A percentile compares a stretch with the other conserved stretches of the same genome.
Conservation (phyloP, 768 basidiomycete species). For the Epithele typhae region DNA sequence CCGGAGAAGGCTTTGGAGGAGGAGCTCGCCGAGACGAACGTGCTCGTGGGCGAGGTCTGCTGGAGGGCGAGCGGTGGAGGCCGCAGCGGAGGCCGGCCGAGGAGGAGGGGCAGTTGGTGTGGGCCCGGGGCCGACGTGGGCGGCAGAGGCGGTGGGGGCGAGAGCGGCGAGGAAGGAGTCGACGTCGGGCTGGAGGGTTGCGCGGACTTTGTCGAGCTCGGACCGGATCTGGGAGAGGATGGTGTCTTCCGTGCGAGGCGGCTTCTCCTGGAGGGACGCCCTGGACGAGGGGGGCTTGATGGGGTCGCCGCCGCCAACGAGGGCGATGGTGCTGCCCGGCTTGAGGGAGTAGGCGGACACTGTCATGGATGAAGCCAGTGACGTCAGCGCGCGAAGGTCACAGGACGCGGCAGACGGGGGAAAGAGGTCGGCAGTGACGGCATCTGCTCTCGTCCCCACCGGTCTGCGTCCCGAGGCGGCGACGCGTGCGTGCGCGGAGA, state of each 20-base stretch:
- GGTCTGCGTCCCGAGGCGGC: background rate
- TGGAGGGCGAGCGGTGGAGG: conserved; percentile 14
- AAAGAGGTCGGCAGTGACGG: conserved; percentile 12
- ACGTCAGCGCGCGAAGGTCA: conserved; percentile 11
- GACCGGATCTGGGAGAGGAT: conserved; percentile 50
- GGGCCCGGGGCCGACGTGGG: conserved; percentile 2
- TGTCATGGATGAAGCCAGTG: conserved; percentile 23
- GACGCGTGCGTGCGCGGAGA: background rate
- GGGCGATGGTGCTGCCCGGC: conserved; percentile 61
- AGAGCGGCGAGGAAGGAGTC: conserved; percentile 46
- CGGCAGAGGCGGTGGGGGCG: conserved; percentile 13
- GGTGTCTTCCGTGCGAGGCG: conserved; percentile 42
- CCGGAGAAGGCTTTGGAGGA: conserved; percentile 83
- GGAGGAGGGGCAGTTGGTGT: conserved; percentile 14
- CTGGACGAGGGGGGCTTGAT: conserved; percentile 23
- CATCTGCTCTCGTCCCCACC: conserved; percentile 3
- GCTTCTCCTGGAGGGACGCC: conserved; percentile 19
- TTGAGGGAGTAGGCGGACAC: conserved; percentile 76
- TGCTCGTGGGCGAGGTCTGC: conserved; percentile 39
- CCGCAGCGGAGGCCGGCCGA: conserved; percentile 16
- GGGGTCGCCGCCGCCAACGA: conserved; percentile 49
- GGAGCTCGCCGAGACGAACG: conserved; percentile 67
- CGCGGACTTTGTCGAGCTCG: conserved; percentile 49
- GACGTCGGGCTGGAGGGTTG: conserved; percentile 51
- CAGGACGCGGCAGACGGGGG: background rate